Evolutionary conservation across 2,329 filamentous ascomycete species (phyloP).

Genomic region (Ciborinia camelliae): DNA sequence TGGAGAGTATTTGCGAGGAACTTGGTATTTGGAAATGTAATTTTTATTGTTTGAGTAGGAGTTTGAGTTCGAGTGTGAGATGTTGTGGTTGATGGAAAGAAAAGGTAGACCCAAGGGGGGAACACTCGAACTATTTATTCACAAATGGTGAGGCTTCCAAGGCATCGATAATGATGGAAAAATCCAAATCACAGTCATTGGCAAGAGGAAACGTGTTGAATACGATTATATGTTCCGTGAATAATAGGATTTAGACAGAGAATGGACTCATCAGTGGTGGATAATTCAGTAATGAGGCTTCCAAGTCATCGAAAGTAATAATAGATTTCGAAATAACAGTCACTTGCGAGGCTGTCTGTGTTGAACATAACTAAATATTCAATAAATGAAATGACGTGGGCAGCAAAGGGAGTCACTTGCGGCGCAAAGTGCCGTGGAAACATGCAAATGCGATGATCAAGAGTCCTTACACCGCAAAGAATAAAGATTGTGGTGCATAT

Average conservation of each 20-base stretch:
- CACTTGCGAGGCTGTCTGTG: background rate
- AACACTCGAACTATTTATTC: background rate
- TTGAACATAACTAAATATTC: background rate
- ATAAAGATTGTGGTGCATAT: background rate
- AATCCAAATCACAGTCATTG: background rate
- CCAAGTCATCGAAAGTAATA: too few relatives aligned
- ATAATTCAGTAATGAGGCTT: too few relatives aligned
- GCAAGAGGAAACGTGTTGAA: background rate
- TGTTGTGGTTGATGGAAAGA: background rate
- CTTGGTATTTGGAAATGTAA: background rate
- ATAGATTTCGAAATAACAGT: background rate
- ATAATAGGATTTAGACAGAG: background rate
- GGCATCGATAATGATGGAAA: background rate
- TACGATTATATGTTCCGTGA: background rate
- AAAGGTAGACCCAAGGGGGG: background rate
- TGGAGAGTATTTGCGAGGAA: too few relatives aligned
- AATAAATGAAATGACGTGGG: background rate
- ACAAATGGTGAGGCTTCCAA: background rate
- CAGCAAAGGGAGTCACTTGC: background rate
- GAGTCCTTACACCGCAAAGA: background rate
- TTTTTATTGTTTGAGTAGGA: too few relatives aligned
- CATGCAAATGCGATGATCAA: background rate
- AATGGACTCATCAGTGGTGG: background rate
- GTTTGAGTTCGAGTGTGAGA: background rate
- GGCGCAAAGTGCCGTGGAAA: background rate